Evolutionary conservation across 805 yeast species (phyloP), one percentile per base, ranked within the genome.

Genomic region (Zygoascus biomembranicola): DNA sequence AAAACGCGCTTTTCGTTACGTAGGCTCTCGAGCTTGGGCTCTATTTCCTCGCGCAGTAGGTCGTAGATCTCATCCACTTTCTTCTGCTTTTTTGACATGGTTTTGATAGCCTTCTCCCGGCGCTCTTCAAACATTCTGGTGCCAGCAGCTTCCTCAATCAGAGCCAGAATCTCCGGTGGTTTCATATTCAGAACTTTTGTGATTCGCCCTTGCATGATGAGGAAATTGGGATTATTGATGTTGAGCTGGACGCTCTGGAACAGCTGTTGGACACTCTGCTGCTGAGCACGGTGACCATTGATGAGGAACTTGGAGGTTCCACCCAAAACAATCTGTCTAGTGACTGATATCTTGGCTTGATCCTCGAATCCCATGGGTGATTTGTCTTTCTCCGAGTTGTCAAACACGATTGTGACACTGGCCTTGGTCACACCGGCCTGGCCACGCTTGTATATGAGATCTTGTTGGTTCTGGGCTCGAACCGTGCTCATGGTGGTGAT

Each of bases 401-500:
- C 95, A 66, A 94, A 95, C 1, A 94, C 96, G 51, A 94, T 89
- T 0, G 98, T 90, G 1, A 94, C 99, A 63, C 94, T 84, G 1
- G 99, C 99, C 66, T 89, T 90, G 1, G 97, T 90, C 13, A 92
- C 92, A 59, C 98, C 98, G 0, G 99, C 98, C 67, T 94, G 99
- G 11, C 99, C 99, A 61, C 98, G 80, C 63, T 94, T 94, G 68
- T 94, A 94, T 50, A 94, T 94, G 66, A 94, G 78, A 68, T 94
- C 99, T 65, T 92, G 97, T 43, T 90, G 73, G 64, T 85, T 90
- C 5, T 89, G 84, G 0, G 99, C 99, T 66, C 99, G 77, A 28
- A 95, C 97, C 0, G 96, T 87, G n/a, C 87, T 68, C 94, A 92
- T 90, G 11, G 95, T 82, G 0, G 96, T 84, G 56, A 94, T 90